A percentile compares a stretch with the other conserved stretches of the same genome.
Evolutionary conservation across 139 green algal species (phyloP).

Genomic region (Cymbomonas tetramitiformis): DNA sequence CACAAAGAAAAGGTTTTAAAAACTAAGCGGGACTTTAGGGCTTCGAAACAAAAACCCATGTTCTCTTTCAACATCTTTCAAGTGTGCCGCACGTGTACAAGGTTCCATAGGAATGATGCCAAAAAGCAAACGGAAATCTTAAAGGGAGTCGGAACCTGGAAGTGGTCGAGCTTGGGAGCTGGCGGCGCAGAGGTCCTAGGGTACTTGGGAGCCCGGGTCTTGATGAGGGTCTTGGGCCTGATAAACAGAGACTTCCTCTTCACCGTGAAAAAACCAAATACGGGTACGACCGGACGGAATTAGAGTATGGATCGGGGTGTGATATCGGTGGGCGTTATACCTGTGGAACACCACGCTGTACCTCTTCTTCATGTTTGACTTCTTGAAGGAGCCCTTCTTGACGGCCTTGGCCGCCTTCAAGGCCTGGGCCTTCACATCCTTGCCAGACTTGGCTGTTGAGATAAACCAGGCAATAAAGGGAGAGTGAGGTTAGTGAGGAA

Average conservation of each 20-base stretch:
- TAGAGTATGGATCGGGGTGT: slow-evolving; percentile 57
- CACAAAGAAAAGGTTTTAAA: neutral
- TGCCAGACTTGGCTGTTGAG: no score
- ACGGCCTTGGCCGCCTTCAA: slow-evolving; percentile 67
- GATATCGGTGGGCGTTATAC: neutral
- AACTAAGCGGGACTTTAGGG: neutral
- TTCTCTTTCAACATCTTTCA: neutral
- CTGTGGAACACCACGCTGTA: slow-evolving; percentile 30
- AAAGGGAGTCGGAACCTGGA: slow-evolving; percentile 14
- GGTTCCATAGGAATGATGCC: no score
- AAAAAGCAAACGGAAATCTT: slow-evolving; percentile 4
- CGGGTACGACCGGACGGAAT: neutral
- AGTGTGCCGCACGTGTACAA: no score
- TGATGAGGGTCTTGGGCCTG: slow-evolving; percentile 80
- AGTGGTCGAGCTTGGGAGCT: slow-evolving; percentile 33
- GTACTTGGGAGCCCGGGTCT: slow-evolving; percentile 34
- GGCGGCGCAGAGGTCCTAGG: slow-evolving; percentile 20
- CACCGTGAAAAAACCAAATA: neutral
- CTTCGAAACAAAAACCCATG: neutral
- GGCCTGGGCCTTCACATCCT: slow-evolving; percentile 41
- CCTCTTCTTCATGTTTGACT: slow-evolving; percentile 32
- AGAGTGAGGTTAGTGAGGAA: no score
- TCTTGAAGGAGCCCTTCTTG: slow-evolving; percentile 73
- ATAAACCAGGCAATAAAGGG: no score
- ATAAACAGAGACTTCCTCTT: slow-evolving; percentile 35